Base-by-base conservation (phyloP, 495 filamentous ascomycete genomes). In the Trichocladium antarcticum region DNA sequence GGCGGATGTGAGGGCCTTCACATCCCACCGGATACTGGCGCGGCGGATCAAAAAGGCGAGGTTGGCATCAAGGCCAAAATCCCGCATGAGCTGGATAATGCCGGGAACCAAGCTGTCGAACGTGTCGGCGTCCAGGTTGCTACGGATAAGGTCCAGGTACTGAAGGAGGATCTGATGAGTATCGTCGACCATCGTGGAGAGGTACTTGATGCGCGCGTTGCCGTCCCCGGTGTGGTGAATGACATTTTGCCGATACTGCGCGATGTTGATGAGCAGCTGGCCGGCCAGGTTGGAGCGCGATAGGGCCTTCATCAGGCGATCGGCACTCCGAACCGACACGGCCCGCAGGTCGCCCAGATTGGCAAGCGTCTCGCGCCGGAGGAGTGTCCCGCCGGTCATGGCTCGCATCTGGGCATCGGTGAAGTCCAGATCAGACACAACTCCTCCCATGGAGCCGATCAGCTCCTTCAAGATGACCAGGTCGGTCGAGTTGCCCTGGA, bases 31-130 rank as follows among this genome's bases (percentile, higher is more conserved):
- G 9, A 96, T 71, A 47, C 80, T 87, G 7, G 75, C 73, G 38
- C 93, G 77, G 35, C 75, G 77, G 53, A 99, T 90, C 74, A 85
- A 81, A 65, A 95, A 99, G 14, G 93, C 93, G 17, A 95, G 68
- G 50, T 80, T 76, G 0, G 84, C 81, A 29, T 90, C 83, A 28
- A 99, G 69, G 11, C 85, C 85, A 57, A 83, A 95, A 2, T 93
- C 83, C 17, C 70, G 69, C 55, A 95, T 80, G 24, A 99, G 71
- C 16, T 74, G 70, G 3, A 78, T 64, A 37, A 95, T 73, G 38
- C 77, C 78, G 1, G 93, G 93, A n/a, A 97, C 78, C 34, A 82
- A 76, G 6, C 72, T 70, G 60, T 93, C 84, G 55, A 96, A 97
- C 31, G 92, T 81, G 27, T 83, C 80, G 4, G 79, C 68, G 0